A percentile compares a stretch with the other conserved stretches of the same genome.
These are phyloP conservation scores for Dovyalis caffra DNA, from an alignment of 345 rosid species.

Conservation along the genomic window DNA sequence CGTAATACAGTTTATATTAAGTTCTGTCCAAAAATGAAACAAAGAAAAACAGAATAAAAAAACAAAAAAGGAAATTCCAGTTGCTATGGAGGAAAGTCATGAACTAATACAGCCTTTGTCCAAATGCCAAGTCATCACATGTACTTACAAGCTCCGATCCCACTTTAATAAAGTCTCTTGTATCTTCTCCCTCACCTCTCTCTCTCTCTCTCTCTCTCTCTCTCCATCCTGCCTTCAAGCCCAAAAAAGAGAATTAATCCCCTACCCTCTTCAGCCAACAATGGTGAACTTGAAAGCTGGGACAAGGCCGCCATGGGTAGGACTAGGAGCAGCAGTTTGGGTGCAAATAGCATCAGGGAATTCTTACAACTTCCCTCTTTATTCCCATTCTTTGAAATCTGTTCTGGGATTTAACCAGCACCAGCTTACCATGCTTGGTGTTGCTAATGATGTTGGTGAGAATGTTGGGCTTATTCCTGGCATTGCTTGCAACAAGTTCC, in stretches of 20 bases:
- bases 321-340: constrained; percentile 70
- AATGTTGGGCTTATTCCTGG: constrained; percentile 68
- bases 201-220: no score
- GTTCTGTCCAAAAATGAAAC: no score
- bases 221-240: not conserved
- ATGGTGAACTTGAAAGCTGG: constrained; percentile 53
- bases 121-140: constrained; percentile 3
- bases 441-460: constrained; percentile 72
- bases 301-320: constrained; percentile 73
- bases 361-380: constrained; percentile 65
- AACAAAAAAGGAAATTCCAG: not conserved
- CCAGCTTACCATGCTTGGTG: constrained; percentile 70
- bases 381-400: constrained; percentile 66
- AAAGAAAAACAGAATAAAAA: not conserved
- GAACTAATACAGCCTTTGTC: not conserved
- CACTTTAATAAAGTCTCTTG: not conserved
- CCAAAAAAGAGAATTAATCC: not conserved
- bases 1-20: no score
- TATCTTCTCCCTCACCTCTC: not conserved
- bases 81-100: no score
- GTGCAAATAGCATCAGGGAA: constrained; percentile 64
- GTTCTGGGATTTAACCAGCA: constrained; percentile 65
- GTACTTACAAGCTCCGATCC: not conserved
- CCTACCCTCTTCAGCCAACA: not conserved
- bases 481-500: constrained; percentile 55